A percentile compares a stretch with the other conserved stretches of the same genome.
Conservation (phyloP, 345 rosid species). For the Dovyalis caffra region DNA sequence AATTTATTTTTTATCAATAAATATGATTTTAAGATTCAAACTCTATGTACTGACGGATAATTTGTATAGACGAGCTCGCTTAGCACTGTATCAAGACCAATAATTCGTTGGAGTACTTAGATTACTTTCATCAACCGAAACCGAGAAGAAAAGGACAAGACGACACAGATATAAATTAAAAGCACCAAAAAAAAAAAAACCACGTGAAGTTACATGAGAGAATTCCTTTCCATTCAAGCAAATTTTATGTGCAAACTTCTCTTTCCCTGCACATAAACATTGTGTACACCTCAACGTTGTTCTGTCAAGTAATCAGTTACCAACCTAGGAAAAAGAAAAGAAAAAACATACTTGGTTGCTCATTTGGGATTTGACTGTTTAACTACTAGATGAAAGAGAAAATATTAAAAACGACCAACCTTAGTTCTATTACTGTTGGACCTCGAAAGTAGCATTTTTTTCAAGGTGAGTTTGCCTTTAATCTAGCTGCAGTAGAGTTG, state of each 20-base stretch:
- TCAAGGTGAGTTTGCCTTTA: background rate
- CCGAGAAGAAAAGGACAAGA: no score
- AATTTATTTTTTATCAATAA: no score
- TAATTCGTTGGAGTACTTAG: no score
- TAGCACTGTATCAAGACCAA: no score
- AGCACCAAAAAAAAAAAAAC: background rate
- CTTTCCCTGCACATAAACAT: background rate
- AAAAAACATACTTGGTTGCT: no score
- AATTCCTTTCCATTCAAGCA: background rate
- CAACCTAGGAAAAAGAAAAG: background rate
- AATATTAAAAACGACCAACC: background rate
- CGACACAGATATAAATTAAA: no score
- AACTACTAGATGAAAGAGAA: background rate
- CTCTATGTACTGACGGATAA: no score
- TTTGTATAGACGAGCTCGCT: no score
- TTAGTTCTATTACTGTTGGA: background rate
- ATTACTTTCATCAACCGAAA: no score
- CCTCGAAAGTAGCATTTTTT: background rate
- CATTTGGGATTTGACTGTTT: background rate
- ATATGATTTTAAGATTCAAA: no score
- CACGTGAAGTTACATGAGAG: background rate
- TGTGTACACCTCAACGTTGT: background rate
- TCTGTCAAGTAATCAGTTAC: background rate
- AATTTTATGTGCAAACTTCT: background rate
- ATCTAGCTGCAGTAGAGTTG: background rate